These are phyloP conservation scores for Aspergillus conjunctus DNA, from an alignment of 495 filamentous ascomycete species.

Conservation along the genomic window DNA sequence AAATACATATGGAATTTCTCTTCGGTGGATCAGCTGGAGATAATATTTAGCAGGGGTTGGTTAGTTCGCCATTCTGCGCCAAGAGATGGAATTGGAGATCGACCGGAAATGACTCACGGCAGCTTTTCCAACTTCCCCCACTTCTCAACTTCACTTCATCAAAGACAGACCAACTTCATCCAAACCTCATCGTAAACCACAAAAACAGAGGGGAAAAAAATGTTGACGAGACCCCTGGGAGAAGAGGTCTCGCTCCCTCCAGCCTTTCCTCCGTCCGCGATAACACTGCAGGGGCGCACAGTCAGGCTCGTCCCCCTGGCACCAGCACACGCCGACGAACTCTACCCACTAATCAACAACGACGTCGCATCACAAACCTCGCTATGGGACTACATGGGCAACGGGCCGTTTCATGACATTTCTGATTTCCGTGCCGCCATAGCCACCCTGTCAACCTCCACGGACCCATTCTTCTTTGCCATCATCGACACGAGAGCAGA, in stretches of 20 bases:
- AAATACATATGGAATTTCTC: too few relatives aligned
- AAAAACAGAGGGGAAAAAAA: background rate
- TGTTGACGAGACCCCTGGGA: background rate
- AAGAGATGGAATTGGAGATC: too few relatives aligned
- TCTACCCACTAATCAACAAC: slow-evolving; percentile 44
- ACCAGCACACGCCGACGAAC: slow-evolving; percentile 37
- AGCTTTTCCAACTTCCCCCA: too few relatives aligned
- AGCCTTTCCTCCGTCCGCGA: slow-evolving; percentile 29
- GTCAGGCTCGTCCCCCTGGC: slow-evolving; percentile 43
- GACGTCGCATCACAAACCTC: slow-evolving; percentile 27
- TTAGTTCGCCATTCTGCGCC: too few relatives aligned
- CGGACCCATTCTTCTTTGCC: slow-evolving; percentile 45
- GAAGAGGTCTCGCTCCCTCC: slow-evolving; percentile 17
- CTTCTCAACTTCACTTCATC: too few relatives aligned
- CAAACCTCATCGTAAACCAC: too few relatives aligned
- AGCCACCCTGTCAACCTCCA: slow-evolving; percentile 27
- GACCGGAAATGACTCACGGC: too few relatives aligned
- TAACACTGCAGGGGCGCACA: slow-evolving; percentile 37
- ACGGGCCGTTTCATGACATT: slow-evolving; percentile 41
- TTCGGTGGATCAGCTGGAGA: too few relatives aligned
- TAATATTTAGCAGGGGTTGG: too few relatives aligned
- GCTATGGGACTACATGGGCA: slow-evolving; percentile 52
- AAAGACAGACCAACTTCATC: too few relatives aligned
- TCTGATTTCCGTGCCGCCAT: slow-evolving; percentile 35
- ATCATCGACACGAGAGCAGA: slow-evolving; percentile 35